phyloP scores from a whole-genome alignment of 2,329 filamentous ascomycete species.

The Ustilaginoidea virens region DNA sequence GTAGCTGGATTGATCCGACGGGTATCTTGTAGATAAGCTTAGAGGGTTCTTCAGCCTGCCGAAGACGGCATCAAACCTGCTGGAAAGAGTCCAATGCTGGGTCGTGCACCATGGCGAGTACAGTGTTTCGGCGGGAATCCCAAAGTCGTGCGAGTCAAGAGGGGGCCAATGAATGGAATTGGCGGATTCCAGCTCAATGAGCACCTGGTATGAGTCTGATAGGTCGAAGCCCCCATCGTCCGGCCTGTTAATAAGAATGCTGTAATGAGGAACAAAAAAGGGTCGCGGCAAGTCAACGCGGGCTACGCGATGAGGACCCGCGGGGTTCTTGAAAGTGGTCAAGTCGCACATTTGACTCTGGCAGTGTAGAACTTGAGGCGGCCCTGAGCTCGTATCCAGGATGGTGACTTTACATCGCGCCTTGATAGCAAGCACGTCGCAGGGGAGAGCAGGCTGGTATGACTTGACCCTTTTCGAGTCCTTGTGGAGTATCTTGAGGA shows the following conservation, averaged over 20 bases:
- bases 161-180: slow-evolving; percentile 37
- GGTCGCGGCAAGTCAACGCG: slow-evolving; percentile 31
- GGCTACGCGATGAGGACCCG: slow-evolving; percentile 29
- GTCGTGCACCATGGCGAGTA: slow-evolving; percentile 8
- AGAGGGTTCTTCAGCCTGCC: slow-evolving; percentile 23
- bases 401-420: slow-evolving; percentile 23
- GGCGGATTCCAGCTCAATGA: slow-evolving; percentile 36
- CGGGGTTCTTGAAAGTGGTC: slow-evolving; percentile 31
- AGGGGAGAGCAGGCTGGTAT: slow-evolving; percentile 14
- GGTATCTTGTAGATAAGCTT: slow-evolving; percentile 12
- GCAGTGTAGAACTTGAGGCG: slow-evolving; percentile 31
- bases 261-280: slow-evolving; percentile 36
- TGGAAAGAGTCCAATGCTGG: slow-evolving; percentile 23
- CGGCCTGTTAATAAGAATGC: slow-evolving; percentile 31
- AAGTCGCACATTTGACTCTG: slow-evolving; percentile 39
- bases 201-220: slow-evolving; percentile 32
- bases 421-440: slow-evolving; percentile 16
- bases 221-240: slow-evolving; percentile 31
- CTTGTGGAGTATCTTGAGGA: slow-evolving; percentile 36
- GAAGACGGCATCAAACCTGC: slow-evolving; percentile 25
- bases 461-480: slow-evolving; percentile 23
- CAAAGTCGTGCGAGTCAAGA: slow-evolving; percentile 21
- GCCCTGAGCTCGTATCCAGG: slow-evolving; percentile 17
- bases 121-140: slow-evolving; percentile 9
- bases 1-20: slow-evolving; percentile 9